phyloP scores from a whole-genome alignment of 2,329 filamentous ascomycete genomes.

The Helicocarpus griseus region DNA sequence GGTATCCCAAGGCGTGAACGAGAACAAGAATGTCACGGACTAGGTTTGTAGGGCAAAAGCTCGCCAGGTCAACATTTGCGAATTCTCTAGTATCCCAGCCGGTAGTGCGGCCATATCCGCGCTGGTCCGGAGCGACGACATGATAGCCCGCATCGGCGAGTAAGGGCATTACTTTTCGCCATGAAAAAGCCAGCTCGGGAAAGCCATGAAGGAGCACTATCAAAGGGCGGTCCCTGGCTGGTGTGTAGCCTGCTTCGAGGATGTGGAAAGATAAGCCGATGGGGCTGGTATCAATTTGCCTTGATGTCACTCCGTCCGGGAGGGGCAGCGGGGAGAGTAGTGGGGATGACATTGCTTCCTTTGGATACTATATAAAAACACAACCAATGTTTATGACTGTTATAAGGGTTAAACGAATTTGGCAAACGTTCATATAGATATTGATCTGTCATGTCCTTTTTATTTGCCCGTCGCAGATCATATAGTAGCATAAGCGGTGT shows the following conservation, averaged over 20 bases:
- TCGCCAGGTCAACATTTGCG: conserved; percentile 44
- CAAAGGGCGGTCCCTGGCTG: conserved; percentile 39
- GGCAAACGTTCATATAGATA: too few species aligned
- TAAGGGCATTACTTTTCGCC: conserved; percentile 52
- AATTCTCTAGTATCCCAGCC: conserved; percentile 47
- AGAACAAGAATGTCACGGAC: conserved; percentile 54
- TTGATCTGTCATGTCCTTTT: too few species aligned
- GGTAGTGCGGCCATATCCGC: conserved; percentile 58
- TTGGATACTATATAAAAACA: not conserved
- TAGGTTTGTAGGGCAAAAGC: conserved; percentile 49
- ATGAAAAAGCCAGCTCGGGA: conserved; percentile 60
- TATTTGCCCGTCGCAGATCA: not conserved
- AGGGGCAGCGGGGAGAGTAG: conserved; percentile 42
- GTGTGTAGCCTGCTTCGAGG: conserved; percentile 43
- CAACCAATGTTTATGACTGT: not conserved
- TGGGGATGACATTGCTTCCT: conserved; percentile 9
- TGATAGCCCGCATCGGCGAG: conserved; percentile 54
- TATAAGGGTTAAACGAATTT: not conserved
- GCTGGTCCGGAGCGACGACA: conserved; percentile 58
- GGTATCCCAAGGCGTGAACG: conserved; percentile 52
- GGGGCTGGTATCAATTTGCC: conserved; percentile 46
- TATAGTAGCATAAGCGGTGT: too few species aligned
- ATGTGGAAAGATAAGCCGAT: conserved; percentile 54
- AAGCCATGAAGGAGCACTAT: conserved; percentile 57
- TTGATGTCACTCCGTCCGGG: conserved; percentile 45